phyloP scores from a whole-genome alignment of 2,329 filamentous ascomycete species.

The Ceratocystis harringtonii region DNA sequence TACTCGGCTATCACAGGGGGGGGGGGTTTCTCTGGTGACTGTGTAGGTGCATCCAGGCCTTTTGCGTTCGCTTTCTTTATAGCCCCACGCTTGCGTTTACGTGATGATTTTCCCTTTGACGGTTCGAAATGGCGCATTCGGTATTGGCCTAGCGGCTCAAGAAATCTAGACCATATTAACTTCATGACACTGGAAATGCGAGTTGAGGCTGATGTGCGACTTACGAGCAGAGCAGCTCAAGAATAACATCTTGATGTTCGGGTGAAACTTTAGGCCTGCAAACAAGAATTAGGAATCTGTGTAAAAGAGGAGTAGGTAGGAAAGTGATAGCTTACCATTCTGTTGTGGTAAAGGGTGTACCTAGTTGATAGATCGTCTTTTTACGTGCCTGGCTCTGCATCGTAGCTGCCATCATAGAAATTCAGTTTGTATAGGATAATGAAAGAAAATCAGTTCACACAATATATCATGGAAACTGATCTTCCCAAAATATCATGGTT shows the following conservation, averaged over 20 bases:
- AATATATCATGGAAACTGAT: background rate
- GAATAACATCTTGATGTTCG: constrained; percentile 46
- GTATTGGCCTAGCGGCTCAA: constrained; percentile 49
- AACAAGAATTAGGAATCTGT: background rate
- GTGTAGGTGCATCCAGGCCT: constrained; percentile 8
- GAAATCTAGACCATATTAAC: constrained; percentile 32
- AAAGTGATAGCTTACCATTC: constrained; percentile 36
- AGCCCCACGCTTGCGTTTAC: constrained; percentile 35
- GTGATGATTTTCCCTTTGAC: constrained; percentile 47
- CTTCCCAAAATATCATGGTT: background rate
- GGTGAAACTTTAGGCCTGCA: constrained; percentile 44
- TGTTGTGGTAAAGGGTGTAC: constrained; percentile 46
- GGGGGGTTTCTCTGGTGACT: constrained; percentile 17
- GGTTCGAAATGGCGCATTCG: constrained; percentile 36
- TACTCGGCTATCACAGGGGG: constrained; percentile 39
- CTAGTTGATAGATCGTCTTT: constrained; percentile 48
- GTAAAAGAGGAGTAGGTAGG: background rate
- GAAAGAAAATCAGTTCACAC: background rate
- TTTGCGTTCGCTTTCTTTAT: constrained; percentile 20
- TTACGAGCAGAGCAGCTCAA: constrained; percentile 54
- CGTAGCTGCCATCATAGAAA: background rate
- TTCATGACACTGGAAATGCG: background rate
- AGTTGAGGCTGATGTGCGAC: background rate
- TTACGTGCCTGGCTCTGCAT: constrained; percentile 27
- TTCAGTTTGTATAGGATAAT: no score